Percentiles rank a stretch among this genome's conserved stretches.
These are phyloP conservation scores for Clitocybe nebularis DNA, from an alignment of 1,284 basidiomycete species.

Conservation along the genomic window DNA sequence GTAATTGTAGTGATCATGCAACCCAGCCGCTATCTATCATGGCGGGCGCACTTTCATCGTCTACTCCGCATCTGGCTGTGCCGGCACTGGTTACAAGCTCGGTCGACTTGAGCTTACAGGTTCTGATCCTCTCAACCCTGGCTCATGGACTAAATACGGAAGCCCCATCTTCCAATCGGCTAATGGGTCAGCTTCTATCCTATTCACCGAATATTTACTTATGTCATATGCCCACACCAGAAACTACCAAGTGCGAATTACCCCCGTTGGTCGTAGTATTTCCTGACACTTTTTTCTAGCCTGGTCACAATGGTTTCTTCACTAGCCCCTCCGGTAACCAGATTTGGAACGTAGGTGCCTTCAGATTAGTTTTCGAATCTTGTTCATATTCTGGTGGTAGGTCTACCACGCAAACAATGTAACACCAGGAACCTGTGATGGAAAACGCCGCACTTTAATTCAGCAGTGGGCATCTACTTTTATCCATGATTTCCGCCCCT, in stretches of 20 bases:
- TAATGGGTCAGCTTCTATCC: conserved; percentile 26
- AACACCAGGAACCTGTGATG: conserved; percentile 29
- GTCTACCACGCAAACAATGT: conserved; percentile 25
- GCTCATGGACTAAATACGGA: conserved; percentile 31
- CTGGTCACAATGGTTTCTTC: conserved; percentile 25
- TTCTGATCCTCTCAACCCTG: conserved; percentile 27
- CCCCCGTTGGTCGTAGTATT: too few relatives aligned
- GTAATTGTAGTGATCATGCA: neutral
- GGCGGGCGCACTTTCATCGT: conserved; percentile 31
- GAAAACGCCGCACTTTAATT: conserved; percentile 28
- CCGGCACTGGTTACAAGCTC: conserved; percentile 29
- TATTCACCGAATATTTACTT: neutral
- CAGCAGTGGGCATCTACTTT: conserved; percentile 21
- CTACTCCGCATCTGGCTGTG: conserved; percentile 30
- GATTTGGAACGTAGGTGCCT: conserved; percentile 25
- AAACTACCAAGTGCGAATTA: conserved; percentile 5
- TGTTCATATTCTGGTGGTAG: conserved; percentile 2
- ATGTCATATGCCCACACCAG: neutral
- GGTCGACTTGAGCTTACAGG: conserved; percentile 31
- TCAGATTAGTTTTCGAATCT: neutral
- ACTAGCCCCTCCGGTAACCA: conserved; percentile 24
- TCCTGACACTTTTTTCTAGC: conserved; percentile 15
- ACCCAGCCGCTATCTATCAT: conserved; percentile 24
- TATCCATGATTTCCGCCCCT: neutral
- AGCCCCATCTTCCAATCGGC: conserved; percentile 28